Evolutionary conservation across 148 eudicot species (phyloP), one percentile per base, ranked within the genome.

Genomic region (Drosera capensis): DNA sequence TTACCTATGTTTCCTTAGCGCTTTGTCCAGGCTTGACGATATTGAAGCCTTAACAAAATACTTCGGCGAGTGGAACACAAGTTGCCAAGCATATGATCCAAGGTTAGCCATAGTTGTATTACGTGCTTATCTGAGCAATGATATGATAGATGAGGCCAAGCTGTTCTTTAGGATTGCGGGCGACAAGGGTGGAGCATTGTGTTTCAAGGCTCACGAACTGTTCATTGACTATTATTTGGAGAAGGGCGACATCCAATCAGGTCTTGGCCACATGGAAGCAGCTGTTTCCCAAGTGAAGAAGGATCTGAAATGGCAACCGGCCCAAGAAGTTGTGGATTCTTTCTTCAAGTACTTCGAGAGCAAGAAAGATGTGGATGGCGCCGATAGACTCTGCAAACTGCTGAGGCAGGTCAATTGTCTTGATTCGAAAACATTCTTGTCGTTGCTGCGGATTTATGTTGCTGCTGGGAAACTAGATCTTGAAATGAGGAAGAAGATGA

Each of bases 91-190:
- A 15, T 82, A 60, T 49, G 96, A 87, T 60, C 14, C 34, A 7
- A 77, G 90, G 76, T 7, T 87, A 31, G 64, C 82, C 16, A 46
- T 21, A 57, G 48, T 34, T 29, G 75, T 60, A 19, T 54, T 87
- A 45, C 51, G 46, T 23, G 65, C 68, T 52, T 82, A 72, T 54
- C 46, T 82, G 49, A 72, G 38, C 36, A 68, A 54, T 16, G 64
- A 48, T 36, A 72, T 63, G 90, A 9, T 62, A 5, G 57, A 62
- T 30, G 86, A 79, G 56, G 94, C 94, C 52, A 71, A 77, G 51
- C 26, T 14, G 12, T 42, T 72, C 30, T 24, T 72, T 18, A 58
- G 51, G 3, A 65, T 50, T 23, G 66, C 70, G 31, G 30, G 23
- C 0, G 44, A 64, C 43, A 74, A 44, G 40, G 52, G 57, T 37